These are phyloP conservation scores for Phytophthora hybrid DNA, from an alignment of 352 stramenopile genomes.

Conservation along the genomic window DNA sequence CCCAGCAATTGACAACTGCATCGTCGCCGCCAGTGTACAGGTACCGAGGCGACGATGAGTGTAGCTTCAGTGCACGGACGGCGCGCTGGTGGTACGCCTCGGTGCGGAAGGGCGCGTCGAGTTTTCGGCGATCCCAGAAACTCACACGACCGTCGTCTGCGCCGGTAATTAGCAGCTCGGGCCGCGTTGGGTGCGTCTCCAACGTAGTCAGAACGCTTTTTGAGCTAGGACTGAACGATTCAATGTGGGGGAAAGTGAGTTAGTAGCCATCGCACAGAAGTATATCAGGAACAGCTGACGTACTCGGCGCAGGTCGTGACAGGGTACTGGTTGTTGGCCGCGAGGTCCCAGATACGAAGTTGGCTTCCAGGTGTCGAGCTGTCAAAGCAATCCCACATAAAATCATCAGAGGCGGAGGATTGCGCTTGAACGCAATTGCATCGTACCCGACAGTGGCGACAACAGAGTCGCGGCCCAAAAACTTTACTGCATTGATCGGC, in stretches of 20 bases:
- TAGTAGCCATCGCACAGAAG: background rate
- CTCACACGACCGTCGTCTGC: conserved; percentile 70
- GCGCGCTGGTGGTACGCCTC: conserved; percentile 72
- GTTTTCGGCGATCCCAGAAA: conserved; percentile 81
- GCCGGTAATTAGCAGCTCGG: conserved; percentile 79
- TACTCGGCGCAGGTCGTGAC: conserved; percentile 67
- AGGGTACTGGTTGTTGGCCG: conserved; percentile 62
- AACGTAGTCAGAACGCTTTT: conserved; percentile 61
- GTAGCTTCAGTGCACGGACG: conserved; percentile 74
- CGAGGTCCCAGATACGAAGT: conserved; percentile 81
- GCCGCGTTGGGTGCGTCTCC: conserved; percentile 80
- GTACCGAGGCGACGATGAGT: conserved; percentile 65
- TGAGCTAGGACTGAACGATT: conserved; percentile 35
- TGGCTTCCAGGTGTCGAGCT: conserved; percentile 67
- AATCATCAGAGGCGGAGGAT: background rate
- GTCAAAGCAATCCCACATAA: background rate
- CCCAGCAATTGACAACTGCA: conserved; percentile 69
- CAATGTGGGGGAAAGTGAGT: background rate
- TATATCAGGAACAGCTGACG: conserved; percentile 14
- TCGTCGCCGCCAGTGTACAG: conserved; percentile 78
- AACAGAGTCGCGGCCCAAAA: conserved; percentile 72
- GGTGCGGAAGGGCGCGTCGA: conserved; percentile 69
- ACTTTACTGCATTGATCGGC: conserved; percentile 73
- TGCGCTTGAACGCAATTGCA: background rate
- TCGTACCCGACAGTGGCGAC: conserved; percentile 74